These are phyloP conservation scores for Neurospora crassa DNA, from an alignment of 2,329 filamentous ascomycete genomes.

Conservation along the genomic window DNA sequence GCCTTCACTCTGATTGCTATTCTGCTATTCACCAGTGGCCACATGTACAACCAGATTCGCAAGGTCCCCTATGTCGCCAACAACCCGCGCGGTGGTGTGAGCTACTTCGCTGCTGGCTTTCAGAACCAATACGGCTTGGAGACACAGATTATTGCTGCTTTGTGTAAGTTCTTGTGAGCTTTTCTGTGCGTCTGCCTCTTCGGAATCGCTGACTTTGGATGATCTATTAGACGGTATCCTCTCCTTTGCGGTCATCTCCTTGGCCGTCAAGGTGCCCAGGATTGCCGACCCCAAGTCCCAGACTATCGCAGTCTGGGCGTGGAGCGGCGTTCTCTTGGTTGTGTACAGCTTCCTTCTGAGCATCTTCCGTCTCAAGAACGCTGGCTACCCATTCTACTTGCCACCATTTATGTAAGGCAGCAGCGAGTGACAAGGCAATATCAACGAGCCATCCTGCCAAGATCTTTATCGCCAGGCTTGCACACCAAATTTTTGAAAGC, in stretches of 20 bases:
- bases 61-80: constrained; percentile 87
- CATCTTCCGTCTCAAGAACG: constrained; percentile 90
- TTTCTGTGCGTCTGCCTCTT: background rate
- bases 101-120: constrained; percentile 85
- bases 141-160: constrained; percentile 86
- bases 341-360: constrained; percentile 93
- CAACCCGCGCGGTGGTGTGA: constrained; percentile 76
- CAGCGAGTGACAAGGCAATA: background rate
- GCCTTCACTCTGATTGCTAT: constrained; percentile 81
- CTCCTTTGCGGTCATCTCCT: constrained; percentile 81
- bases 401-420: constrained; percentile 65
- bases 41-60: constrained; percentile 99
- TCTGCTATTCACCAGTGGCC: constrained; percentile 86
- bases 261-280: constrained; percentile 86
- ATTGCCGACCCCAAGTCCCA: constrained; percentile 70
- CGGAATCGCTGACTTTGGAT: constrained; percentile 12
- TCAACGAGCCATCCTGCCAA: background rate
- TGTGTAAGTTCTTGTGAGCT: constrained; percentile 52
- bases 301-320: constrained; percentile 71
- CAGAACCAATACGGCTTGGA: constrained; percentile 90
- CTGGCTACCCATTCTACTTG: constrained; percentile 86
- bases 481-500: background rate
- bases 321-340: constrained; percentile 66
- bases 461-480: background rate
- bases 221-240: constrained; percentile 49